Conservation (phyloP, 2,329 filamentous ascomycete species). For the Cordyceps militaris region DNA sequence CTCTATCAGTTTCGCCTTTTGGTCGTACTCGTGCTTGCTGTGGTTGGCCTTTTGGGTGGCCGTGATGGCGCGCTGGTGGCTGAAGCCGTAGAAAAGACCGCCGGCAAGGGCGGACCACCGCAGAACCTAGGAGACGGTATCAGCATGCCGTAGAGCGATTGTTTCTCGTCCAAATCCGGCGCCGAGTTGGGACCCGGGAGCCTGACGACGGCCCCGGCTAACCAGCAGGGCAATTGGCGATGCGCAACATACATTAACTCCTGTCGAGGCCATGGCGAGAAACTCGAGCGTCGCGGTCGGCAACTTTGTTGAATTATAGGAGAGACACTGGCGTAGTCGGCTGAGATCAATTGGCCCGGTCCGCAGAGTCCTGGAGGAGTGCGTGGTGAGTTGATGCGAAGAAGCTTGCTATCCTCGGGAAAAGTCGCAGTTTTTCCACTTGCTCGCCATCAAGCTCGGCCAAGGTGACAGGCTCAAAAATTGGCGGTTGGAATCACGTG, state of each 20-base stretch:
- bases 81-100: conserved; percentile 92
- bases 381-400: conserved; percentile 31
- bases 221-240: neutral
- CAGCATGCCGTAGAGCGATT: conserved; percentile 16
- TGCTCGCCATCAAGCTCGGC: conserved; percentile 25
- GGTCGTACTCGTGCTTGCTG: conserved; percentile 75
- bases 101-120: conserved; percentile 91
- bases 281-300: conserved; percentile 36
- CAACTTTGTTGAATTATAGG: conserved; percentile 19
- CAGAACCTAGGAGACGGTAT: conserved; percentile 63
- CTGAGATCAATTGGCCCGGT: conserved; percentile 40
- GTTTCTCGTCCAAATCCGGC: neutral
- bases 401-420: conserved; percentile 38
- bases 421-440: conserved; percentile 42
- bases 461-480: conserved; percentile 13
- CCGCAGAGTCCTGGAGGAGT: conserved; percentile 33
- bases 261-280: conserved; percentile 57
- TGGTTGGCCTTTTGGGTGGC: conserved; percentile 62
- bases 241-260: conserved; percentile 55
- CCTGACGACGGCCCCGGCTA: neutral
- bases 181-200: neutral
- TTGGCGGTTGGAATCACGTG: conserved; percentile 12
- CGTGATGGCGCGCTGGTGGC: conserved; percentile 79
- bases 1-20: conserved; percentile 85
- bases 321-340: conserved; percentile 24